Percentiles rank a stretch among this genome's conserved stretches.
These are phyloP conservation scores for Ramicandelaber brevisporus DNA, from an alignment of 192 early-diverging fungal genomes.

Conservation along the genomic window DNA sequence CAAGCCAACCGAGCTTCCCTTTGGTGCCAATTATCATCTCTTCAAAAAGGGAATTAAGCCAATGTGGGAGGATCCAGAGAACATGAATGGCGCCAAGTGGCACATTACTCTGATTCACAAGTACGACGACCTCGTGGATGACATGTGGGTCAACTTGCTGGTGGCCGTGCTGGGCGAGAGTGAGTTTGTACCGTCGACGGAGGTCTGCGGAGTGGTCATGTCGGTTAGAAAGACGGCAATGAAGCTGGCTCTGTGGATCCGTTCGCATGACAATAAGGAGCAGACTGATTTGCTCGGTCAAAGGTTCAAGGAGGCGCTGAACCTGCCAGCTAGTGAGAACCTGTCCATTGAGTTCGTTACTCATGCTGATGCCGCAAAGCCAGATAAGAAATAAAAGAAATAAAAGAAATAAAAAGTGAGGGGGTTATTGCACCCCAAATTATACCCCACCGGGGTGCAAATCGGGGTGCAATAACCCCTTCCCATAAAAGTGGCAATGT, in stretches of 20 bases:
- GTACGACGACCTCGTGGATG: conserved; percentile 47
- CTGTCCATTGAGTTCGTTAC: no score
- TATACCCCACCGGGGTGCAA: no score
- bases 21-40: conserved; percentile 76
- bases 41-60: conserved; percentile 83
- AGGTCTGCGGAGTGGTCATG: conserved; percentile 73
- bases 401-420: no score
- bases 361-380: no score
- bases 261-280: conserved; percentile 23
- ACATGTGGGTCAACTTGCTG: conserved; percentile 65
- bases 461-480: no score
- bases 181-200: conserved; percentile 44
- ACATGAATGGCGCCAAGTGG: conserved; percentile 84
- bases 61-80: conserved; percentile 83
- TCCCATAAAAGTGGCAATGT: no score
- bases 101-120: conserved; percentile 44
- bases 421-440: no score
- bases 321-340: no score
- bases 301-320: no score
- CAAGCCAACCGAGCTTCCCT: conserved; percentile 37
- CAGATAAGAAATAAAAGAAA: no score
- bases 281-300: no score
- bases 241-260: conserved; percentile 70
- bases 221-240: conserved; percentile 61
- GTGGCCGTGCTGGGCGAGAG: conserved; percentile 73